These are phyloP conservation scores for Mediolabrus comicus DNA, from an alignment of 108 stramenopile genomes.

Conservation along the genomic window DNA sequence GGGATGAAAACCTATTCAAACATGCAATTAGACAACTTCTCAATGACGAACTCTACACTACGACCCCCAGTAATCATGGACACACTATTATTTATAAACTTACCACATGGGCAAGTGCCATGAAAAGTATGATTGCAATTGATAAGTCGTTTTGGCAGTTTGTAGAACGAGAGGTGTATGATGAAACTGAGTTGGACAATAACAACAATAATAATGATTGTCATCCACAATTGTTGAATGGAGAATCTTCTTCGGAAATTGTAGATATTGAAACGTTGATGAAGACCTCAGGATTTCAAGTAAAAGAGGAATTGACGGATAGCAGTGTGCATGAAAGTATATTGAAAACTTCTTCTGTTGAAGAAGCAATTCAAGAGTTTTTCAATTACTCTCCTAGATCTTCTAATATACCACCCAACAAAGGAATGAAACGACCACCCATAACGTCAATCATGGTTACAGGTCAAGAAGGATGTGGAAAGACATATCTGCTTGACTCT, in stretches of 20 bases:
- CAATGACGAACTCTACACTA: slow-evolving; percentile 19
- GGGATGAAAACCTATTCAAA: slow-evolving; percentile 14
- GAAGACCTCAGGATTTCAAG: neutral
- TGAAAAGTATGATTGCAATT: slow-evolving; percentile 24
- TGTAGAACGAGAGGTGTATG: slow-evolving; percentile 22
- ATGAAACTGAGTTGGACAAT: slow-evolving; percentile 18
- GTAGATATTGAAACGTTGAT: neutral
- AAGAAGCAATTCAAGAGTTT: slow-evolving; percentile 38
- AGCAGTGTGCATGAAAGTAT: slow-evolving; percentile 13
- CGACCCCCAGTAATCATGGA: neutral
- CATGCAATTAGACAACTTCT: slow-evolving; percentile 11
- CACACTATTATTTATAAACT: neutral
- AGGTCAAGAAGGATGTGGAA: slow-evolving; percentile 76
- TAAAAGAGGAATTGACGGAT: neutral
- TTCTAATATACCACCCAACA: neutral
- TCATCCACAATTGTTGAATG: slow-evolving; percentile 1
- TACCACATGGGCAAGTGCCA: slow-evolving; percentile 15
- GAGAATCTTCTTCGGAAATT: slow-evolving; percentile 4
- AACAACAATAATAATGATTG: neutral
- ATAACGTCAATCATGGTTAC: slow-evolving; percentile 37
- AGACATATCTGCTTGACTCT: slow-evolving; percentile 64
- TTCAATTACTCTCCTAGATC: slow-evolving; percentile 1
- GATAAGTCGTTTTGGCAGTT: slow-evolving; percentile 35
- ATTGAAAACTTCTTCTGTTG: slow-evolving; percentile 21
- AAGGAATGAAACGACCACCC: neutral